Percentiles rank a stretch among this genome's conserved stretches.
phyloP scores from a whole-genome alignment of 495 filamentous ascomycete species.

The Cryomyces antarcticus region DNA sequence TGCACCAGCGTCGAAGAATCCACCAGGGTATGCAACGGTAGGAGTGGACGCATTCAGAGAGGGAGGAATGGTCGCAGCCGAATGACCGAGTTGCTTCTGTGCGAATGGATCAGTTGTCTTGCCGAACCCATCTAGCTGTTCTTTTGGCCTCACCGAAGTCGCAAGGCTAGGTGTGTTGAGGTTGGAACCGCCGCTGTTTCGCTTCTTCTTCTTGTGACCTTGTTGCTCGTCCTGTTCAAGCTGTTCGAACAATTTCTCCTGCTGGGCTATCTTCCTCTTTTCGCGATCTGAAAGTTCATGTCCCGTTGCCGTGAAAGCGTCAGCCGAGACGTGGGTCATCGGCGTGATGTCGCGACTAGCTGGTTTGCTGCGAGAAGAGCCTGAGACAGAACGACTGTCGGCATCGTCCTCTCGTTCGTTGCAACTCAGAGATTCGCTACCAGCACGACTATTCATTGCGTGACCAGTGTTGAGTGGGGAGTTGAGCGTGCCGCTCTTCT shows the following conservation, averaged over 20 bases:
- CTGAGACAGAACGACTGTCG: slow-evolving; percentile 49
- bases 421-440: slow-evolving; percentile 39
- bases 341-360: slow-evolving; percentile 72
- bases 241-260: slow-evolving; percentile 54
- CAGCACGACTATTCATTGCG: slow-evolving; percentile 56
- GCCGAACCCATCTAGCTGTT: too few species aligned
- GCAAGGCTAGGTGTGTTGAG: slow-evolving; percentile 18
- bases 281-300: slow-evolving; percentile 65
- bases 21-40: neutral
- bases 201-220: slow-evolving; percentile 37
- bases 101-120: neutral
- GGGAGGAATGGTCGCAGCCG: slow-evolving; percentile 5
- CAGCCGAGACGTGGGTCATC: slow-evolving; percentile 29
- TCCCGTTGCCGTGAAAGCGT: slow-evolving; percentile 24
- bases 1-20: too few species aligned
- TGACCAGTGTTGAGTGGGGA: slow-evolving; percentile 51
- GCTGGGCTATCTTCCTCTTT: slow-evolving; percentile 65
- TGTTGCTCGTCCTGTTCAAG: slow-evolving; percentile 38
- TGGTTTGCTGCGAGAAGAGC: slow-evolving; percentile 52
- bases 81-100: slow-evolving; percentile 15
- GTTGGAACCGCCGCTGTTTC: slow-evolving; percentile 34
- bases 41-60: neutral
- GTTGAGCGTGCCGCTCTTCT: slow-evolving; percentile 37
- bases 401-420: slow-evolving; percentile 28
- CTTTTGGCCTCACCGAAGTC: slow-evolving; percentile 9